These are phyloP conservation scores for Leccinum angustisporum DNA, from an alignment of 1,284 basidiomycete species.

Conservation along the genomic window DNA sequence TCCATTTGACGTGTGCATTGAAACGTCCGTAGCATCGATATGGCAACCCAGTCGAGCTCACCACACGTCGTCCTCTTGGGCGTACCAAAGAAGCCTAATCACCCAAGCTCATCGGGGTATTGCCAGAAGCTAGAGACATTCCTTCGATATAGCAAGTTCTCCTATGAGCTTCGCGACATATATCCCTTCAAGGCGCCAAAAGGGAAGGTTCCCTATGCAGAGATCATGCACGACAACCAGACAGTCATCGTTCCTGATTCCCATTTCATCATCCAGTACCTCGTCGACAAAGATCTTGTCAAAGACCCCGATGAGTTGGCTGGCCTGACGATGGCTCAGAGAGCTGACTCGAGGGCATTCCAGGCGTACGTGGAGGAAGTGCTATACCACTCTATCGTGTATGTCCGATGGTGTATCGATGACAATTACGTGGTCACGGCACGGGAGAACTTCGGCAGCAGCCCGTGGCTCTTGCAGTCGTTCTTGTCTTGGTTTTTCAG, in stretches of 20 bases:
- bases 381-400: conserved; percentile 31
- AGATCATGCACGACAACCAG: conserved; percentile 27
- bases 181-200: conserved; percentile 30
- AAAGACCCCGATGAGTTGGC: conserved; percentile 33
- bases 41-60: conserved; percentile 11
- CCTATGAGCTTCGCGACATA: conserved; percentile 31
- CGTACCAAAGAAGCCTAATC: conserved; percentile 25
- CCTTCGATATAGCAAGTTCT: conserved; percentile 27
- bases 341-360: conserved; percentile 35
- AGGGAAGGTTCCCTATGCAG: conserved; percentile 34
- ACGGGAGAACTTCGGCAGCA: conserved; percentile 18
- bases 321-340: conserved; percentile 28
- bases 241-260: conserved; percentile 31
- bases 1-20: neutral
- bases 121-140: conserved; percentile 37
- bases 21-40: conserved; percentile 4
- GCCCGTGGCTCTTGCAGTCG: conserved; percentile 20
- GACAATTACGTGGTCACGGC: conserved; percentile 24
- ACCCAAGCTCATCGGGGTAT: conserved; percentile 33
- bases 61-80: conserved; percentile 30
- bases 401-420: conserved; percentile 32
- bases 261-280: conserved; percentile 36
- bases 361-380: conserved; percentile 36
- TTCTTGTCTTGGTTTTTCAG: conserved; percentile 26
- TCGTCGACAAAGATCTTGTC: conserved; percentile 27